Conservation (phyloP, 352 stramenopile species). For the Phytophthora ramorum region DNA sequence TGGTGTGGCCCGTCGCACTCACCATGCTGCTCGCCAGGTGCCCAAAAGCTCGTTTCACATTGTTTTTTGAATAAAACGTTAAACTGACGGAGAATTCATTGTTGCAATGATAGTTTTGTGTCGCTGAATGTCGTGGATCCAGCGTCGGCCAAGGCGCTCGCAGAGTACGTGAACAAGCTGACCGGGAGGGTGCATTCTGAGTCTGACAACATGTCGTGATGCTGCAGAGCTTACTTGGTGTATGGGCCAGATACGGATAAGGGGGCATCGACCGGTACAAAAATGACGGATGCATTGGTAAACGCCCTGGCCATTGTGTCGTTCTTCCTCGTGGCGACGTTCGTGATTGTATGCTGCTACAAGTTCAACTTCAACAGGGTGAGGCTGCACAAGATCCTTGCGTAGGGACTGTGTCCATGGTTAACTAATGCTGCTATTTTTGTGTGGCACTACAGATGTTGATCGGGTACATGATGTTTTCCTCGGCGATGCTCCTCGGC, state of each 20-base stretch:
- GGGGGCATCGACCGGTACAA: slow-evolving; percentile 64
- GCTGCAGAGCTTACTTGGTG: slow-evolving; percentile 76
- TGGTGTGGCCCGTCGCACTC: slow-evolving; percentile 78
- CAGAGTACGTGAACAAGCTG: slow-evolving; percentile 54
- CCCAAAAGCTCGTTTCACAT: not conserved
- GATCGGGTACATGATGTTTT: slow-evolving; percentile 92
- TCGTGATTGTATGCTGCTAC: slow-evolving; percentile 92
- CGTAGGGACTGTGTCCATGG: not conserved
- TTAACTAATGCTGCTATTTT: not conserved
- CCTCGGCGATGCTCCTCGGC: slow-evolving; percentile 86
- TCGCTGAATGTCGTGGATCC: slow-evolving; percentile 84
- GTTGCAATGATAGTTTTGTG: slow-evolving; percentile 59
- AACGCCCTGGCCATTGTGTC: slow-evolving; percentile 92
- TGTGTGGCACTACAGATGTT: slow-evolving; percentile 51
- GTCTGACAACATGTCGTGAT: not conserved
- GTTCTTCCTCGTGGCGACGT: slow-evolving; percentile 90
- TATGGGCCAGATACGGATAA: slow-evolving; percentile 70
- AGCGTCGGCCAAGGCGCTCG: slow-evolving; percentile 70
- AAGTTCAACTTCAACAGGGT: slow-evolving; percentile 91
- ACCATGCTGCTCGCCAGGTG: slow-evolving; percentile 89
- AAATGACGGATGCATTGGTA: slow-evolving; percentile 78
- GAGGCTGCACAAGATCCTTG: slow-evolving; percentile 8
- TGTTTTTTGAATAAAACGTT: not conserved
- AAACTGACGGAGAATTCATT: slow-evolving; percentile 1
- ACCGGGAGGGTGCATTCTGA: not conserved